Evolutionary conservation across 306 rosid species (phyloP).

Genomic region (Malus fusca): DNA sequence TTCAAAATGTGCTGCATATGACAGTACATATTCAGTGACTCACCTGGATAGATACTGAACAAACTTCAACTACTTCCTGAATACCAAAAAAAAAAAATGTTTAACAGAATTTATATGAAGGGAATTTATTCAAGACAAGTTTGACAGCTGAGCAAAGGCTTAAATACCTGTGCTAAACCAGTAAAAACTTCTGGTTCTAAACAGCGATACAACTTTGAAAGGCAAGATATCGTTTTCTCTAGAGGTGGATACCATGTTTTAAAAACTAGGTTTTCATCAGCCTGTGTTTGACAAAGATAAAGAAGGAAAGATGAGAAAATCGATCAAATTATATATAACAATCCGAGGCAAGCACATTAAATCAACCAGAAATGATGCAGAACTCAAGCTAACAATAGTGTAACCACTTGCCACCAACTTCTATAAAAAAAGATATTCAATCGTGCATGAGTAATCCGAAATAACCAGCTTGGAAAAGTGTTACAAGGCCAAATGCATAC

Average conservation of each 20-base stretch:
- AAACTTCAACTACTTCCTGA: conserved; percentile 97
- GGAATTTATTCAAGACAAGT: not conserved
- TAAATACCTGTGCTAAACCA: conserved; percentile 91
- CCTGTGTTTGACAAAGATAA: conserved; percentile 39
- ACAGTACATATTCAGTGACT: conserved; percentile 18
- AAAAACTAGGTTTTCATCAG: conserved; percentile 59
- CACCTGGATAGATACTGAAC: conserved; percentile 86
- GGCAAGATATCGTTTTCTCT: conserved; percentile 87
- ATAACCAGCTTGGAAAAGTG: not conserved
- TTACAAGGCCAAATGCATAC: not conserved
- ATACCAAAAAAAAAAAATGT: not conserved
- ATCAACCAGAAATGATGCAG: not conserved
- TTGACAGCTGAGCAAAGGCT: conserved; percentile 8
- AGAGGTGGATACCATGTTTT: conserved; percentile 92
- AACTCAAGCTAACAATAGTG: not conserved
- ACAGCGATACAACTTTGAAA: conserved; percentile 90
- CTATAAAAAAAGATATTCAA: not conserved
- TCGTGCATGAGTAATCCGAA: not conserved
- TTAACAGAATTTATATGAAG: conserved; percentile 13
- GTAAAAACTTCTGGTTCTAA: conserved; percentile 88
- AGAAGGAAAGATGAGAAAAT: conserved; percentile 3
- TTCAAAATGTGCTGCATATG: not conserved
- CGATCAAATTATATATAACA: not conserved
- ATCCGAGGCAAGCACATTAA: not conserved
- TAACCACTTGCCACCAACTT: not conserved